phyloP scores from a whole-genome alignment of 495 filamentous ascomycete species.

The Aspergillus bridgeri region DNA sequence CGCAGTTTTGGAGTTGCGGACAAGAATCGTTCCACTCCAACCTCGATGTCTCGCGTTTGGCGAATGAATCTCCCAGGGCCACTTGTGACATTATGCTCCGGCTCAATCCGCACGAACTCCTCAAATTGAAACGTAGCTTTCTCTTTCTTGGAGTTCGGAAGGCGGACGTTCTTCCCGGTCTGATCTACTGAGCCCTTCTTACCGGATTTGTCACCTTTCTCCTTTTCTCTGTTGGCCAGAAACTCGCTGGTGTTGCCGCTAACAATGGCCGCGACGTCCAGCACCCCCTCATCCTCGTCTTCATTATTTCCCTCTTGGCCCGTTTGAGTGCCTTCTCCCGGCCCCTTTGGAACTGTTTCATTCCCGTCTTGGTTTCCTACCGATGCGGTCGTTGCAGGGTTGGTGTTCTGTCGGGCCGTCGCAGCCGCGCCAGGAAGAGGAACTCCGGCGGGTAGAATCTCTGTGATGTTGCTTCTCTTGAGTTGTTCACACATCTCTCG shows the following conservation, averaged over 20 bases:
- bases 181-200: constrained; percentile 54
- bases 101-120: constrained; percentile 62
- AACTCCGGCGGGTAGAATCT: constrained; percentile 71
- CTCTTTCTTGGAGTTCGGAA: constrained; percentile 80
- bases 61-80: constrained; percentile 37
- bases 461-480: constrained; percentile 84
- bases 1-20: constrained; percentile 52
- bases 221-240: constrained; percentile 84
- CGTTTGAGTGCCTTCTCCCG: constrained; percentile 50
- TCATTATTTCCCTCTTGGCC: constrained; percentile 45
- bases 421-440: constrained; percentile 52
- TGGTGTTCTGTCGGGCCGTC: constrained; percentile 49
- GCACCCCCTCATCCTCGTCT: constrained; percentile 73
- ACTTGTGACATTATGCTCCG: constrained; percentile 22
- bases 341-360: constrained; percentile 43
- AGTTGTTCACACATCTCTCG: constrained; percentile 93
- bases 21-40: constrained; percentile 84
- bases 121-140: constrained; percentile 79
- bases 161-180: constrained; percentile 49
- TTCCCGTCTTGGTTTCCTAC: constrained; percentile 34
- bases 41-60: constrained; percentile 67
- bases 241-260: constrained; percentile 91
- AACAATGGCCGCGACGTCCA: constrained; percentile 94
- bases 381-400: constrained; percentile 59
- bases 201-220: constrained; percentile 78